phyloP scores from a whole-genome alignment of 192 early-diverging fungal species.

The Mortierella claussenii region DNA sequence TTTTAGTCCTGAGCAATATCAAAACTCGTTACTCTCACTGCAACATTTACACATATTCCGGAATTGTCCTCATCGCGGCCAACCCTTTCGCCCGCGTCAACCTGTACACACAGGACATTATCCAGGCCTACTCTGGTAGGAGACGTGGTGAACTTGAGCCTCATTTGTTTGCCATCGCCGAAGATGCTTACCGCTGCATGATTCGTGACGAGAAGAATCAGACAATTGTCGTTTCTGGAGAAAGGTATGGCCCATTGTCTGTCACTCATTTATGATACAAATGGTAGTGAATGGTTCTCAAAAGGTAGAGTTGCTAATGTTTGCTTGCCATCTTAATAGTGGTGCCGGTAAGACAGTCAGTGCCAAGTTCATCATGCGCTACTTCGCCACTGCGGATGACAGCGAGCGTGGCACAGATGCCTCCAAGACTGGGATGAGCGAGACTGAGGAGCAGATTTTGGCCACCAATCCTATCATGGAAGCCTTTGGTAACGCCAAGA shows the following conservation, averaged over 20 bases:
- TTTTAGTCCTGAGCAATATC: constrained; percentile 93
- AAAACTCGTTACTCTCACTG: constrained; percentile 88
- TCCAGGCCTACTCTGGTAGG: constrained; percentile 93
- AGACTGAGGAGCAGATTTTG: constrained; percentile 85
- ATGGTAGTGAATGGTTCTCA: too few species aligned
- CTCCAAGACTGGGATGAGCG: constrained; percentile 66
- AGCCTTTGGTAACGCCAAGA: constrained; percentile 99
- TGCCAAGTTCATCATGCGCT: constrained; percentile 98
- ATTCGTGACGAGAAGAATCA: constrained; percentile 93
- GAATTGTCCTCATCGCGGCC: constrained; percentile 98
- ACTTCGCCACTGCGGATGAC: constrained; percentile 89
- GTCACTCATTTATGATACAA: background rate
- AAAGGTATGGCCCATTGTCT: constrained; percentile 61
- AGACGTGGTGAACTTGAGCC: constrained; percentile 96
- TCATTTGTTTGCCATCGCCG: constrained; percentile 98
- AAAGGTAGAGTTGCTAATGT: too few species aligned
- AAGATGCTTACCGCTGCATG: constrained; percentile 98
- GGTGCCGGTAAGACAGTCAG: constrained; percentile 98
- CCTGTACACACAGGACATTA: constrained; percentile 91
- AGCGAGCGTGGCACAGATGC: constrained; percentile 63
- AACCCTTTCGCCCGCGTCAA: constrained; percentile 93
- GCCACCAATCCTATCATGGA: constrained; percentile 99
- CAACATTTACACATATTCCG: constrained; percentile 99
- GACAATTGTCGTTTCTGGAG: constrained; percentile 98
- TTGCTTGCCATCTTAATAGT: constrained; percentile 43